Conservation (phyloP, 2,329 filamentous ascomycete genomes). For the Aaosphaeria arxii region DNA sequence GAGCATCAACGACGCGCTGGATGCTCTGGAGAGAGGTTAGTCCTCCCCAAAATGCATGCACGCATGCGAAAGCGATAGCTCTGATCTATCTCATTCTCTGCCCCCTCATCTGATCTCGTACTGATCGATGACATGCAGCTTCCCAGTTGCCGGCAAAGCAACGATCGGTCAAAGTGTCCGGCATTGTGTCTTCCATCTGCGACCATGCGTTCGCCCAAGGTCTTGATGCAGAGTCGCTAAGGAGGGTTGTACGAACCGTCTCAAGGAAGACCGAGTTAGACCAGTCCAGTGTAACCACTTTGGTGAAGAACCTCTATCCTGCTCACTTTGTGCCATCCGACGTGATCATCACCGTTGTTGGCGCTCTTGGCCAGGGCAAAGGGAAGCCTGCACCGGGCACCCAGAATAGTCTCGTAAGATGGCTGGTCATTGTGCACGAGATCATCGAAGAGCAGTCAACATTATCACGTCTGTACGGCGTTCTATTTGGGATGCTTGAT, state of each 20-base stretch:
- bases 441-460: slow-evolving; percentile 61
- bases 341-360: slow-evolving; percentile 64
- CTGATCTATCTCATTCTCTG: too few species aligned
- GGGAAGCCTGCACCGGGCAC: slow-evolving; percentile 69
- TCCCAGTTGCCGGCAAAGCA: slow-evolving; percentile 59
- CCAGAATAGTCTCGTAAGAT: slow-evolving; percentile 70
- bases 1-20: slow-evolving; percentile 32
- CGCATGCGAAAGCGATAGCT: background rate
- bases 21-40: slow-evolving; percentile 33
- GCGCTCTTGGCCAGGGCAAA: slow-evolving; percentile 72
- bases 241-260: slow-evolving; percentile 64
- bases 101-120: slow-evolving; percentile 5
- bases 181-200: slow-evolving; percentile 61
- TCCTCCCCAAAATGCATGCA: slow-evolving; percentile 11
- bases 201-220: slow-evolving; percentile 66
- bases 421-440: slow-evolving; percentile 75
- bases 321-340: slow-evolving; percentile 60
- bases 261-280: slow-evolving; percentile 52
- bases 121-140: slow-evolving; percentile 28
- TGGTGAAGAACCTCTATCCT: slow-evolving; percentile 72
- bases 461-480: slow-evolving; percentile 67
- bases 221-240: slow-evolving; percentile 59
- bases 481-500: slow-evolving; percentile 79
- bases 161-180: slow-evolving; percentile 60
- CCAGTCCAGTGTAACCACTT: slow-evolving; percentile 12